Base-by-base conservation (phyloP, 768 basidiomycete genomes). In the Naganishia randhawae region DNA sequence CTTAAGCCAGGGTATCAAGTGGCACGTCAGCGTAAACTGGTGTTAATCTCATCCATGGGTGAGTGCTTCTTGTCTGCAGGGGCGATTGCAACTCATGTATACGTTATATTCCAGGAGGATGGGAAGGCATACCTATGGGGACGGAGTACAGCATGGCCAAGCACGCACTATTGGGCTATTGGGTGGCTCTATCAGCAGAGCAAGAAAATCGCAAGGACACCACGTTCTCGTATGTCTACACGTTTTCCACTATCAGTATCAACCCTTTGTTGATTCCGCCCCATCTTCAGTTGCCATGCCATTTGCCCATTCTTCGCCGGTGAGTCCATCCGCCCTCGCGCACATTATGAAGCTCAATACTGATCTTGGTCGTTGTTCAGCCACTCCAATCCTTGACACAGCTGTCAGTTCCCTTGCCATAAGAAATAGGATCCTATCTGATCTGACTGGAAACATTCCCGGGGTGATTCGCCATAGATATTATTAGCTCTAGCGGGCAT, bases 271-370 rank as follows among this genome's bases (percentile, higher is more conserved):
- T 31, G 7, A 19, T 13, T 11, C 42, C 10, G 16, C 25, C 13
- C 17, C 22, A 16, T 0, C 2, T 25, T 2, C 31, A 69, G 69
- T 1, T 65, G 63, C 35, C 63, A 69, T 62, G 64, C 53, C 29
- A 55, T 69, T 27, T 69, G 69, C 41, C 69, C 69, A 25, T 69
- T 69, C 48, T 69, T 69, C 33, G 65, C 69, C 2, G 39, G 68
- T 69, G 41, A 41, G 68, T 57, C n/a, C 19, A 17, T 54, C 17
- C 25, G 3, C 19, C 19, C 27, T 33, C 13, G n/a, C 1, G 27
- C 10, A 7, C 7, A 29, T 14, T 3, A 10, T 19, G 9, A 17
- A 1, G 17, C n/a, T 39, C 3, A 16, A 31, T 25, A 42, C 50
- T 67, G 35, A 61, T 29, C 32, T 35, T 2, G 17, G 29, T 19